phyloP scores from a whole-genome alignment of 1,284 basidiomycete genomes.

The Ceratobasidium sp. region DNA sequence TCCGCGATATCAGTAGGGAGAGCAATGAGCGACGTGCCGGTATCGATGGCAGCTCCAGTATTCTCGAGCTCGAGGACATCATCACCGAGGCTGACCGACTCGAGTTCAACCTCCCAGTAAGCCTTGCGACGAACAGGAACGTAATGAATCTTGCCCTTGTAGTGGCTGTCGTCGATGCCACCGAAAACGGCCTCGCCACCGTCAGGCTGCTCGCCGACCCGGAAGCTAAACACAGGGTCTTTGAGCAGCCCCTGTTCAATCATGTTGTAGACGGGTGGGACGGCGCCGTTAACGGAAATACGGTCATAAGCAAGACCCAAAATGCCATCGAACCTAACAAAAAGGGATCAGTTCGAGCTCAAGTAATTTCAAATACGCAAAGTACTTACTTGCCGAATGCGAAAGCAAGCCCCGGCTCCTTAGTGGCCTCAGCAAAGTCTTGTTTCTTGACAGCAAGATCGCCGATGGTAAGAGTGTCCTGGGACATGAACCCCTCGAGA shows the following conservation, averaged over 20 bases:
- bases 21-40: conserved; percentile 92
- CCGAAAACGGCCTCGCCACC: conserved; percentile 96
- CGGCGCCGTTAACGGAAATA: conserved; percentile 94
- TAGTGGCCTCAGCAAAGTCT: conserved; percentile 96
- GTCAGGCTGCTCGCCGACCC: conserved; percentile 88
- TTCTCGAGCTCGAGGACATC: conserved; percentile 89
- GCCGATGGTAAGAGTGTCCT: conserved; percentile 86
- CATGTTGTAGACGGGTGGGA: conserved; percentile 97
- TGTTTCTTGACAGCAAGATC: conserved; percentile 84
- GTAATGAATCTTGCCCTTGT: conserved; percentile 86
- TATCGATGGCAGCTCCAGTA: conserved; percentile 97
- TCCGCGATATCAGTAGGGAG: conserved; percentile 96
- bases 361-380: not conserved
- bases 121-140: conserved; percentile 96
- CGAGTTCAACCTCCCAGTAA: conserved; percentile 98
- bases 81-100: conserved; percentile 86
- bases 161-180: conserved; percentile 87
- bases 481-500: conserved; percentile 96
- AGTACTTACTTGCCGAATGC: conserved; percentile 90
- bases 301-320: conserved; percentile 96
- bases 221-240: conserved; percentile 94
- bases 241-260: conserved; percentile 88
- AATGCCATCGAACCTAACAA: conserved; percentile 91
- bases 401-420: conserved; percentile 97
- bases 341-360: not conserved